Percentiles rank a stretch among this genome's conserved stretches.
phyloP scores from a whole-genome alignment of 306 rosid genomes.

The Cicer chorassanicum region DNA sequence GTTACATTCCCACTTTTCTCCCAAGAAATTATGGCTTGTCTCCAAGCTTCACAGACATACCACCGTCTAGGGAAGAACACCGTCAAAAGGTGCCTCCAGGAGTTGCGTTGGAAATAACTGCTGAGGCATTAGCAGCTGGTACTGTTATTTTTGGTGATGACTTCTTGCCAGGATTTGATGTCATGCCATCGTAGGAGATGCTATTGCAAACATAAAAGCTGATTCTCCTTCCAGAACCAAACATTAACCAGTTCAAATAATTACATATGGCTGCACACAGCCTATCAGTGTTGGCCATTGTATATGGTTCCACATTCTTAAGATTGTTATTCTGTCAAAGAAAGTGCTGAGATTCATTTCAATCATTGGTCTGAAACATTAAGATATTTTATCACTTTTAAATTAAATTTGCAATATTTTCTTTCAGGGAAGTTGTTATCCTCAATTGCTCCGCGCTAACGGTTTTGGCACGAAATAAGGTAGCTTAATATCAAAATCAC shows the following conservation, averaged over 20 bases:
- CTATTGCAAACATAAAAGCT: slow-evolving; percentile 44
- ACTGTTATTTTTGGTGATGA: slow-evolving; percentile 86
- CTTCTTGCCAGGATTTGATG: slow-evolving; percentile 72
- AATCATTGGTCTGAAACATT: slow-evolving; percentile 10
- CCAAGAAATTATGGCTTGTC: slow-evolving; percentile 53
- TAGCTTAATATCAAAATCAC: slow-evolving; percentile 17
- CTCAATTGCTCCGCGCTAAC: slow-evolving; percentile 22
- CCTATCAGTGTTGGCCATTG: background rate
- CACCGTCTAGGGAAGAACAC: slow-evolving; percentile 52
- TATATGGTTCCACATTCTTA: slow-evolving; percentile 20
- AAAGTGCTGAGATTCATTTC: background rate
- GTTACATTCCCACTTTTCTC: slow-evolving; percentile 62
- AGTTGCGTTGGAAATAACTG: slow-evolving; percentile 68
- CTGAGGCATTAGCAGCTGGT: slow-evolving; percentile 88
- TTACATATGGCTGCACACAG: slow-evolving; percentile 13
- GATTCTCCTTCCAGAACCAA: slow-evolving; percentile 60
- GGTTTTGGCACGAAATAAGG: background rate
- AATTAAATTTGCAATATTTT: slow-evolving; percentile 21
- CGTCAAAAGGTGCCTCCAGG: slow-evolving; percentile 49
- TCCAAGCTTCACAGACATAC: slow-evolving; percentile 55
- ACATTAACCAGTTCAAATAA: slow-evolving; percentile 39
- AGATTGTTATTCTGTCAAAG: background rate
- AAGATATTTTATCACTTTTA: background rate
- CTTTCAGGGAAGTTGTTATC: background rate
- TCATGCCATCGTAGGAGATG: slow-evolving; percentile 57